A percentile compares a stretch with the other conserved stretches of the same genome.
phyloP scores from a whole-genome alignment of 148 eudicot species.

The Rhododendron kiyosumense region DNA sequence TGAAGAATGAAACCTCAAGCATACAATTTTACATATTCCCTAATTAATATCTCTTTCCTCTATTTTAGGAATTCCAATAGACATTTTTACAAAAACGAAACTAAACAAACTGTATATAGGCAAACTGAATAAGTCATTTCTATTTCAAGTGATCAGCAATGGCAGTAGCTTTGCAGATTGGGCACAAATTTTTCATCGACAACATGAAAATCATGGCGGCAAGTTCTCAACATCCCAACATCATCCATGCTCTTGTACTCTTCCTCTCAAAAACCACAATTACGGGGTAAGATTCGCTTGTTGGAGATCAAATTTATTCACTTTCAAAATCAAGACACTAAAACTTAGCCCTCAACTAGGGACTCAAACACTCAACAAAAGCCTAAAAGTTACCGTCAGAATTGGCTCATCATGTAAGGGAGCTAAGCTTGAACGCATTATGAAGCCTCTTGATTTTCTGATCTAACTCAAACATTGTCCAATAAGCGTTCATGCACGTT shows the following conservation, averaged over 20 bases:
- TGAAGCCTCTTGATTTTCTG: neutral
- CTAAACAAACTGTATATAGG: constrained; percentile 3
- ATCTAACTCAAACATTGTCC: neutral
- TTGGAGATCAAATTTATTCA: neutral
- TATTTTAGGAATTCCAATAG: constrained; percentile 19
- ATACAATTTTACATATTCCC: neutral
- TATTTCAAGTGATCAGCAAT: constrained; percentile 38
- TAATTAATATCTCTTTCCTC: constrained; percentile 8
- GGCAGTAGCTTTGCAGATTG: too few relatives aligned
- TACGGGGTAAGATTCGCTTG: neutral
- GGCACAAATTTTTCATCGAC: too few relatives aligned
- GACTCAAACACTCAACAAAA: neutral
- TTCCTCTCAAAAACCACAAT: constrained; percentile 28
- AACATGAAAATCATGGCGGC: constrained; percentile 82
- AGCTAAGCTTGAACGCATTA: neutral
- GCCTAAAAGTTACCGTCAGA: neutral
- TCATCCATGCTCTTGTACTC: constrained; percentile 72
- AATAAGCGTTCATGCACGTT: neutral
- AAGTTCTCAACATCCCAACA: constrained; percentile 57
- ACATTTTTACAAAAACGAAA: constrained; percentile 48
- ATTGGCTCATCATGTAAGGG: neutral
- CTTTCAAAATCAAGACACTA: neutral
- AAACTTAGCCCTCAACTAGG: neutral
- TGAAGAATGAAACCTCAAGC: neutral
- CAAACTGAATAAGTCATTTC: constrained; percentile 17